Percentiles rank a stretch among this genome's conserved stretches.
Evolutionary conservation across 768 basidiomycete genomes (phyloP).

Genomic region (Steccherinum ochraceum): DNA sequence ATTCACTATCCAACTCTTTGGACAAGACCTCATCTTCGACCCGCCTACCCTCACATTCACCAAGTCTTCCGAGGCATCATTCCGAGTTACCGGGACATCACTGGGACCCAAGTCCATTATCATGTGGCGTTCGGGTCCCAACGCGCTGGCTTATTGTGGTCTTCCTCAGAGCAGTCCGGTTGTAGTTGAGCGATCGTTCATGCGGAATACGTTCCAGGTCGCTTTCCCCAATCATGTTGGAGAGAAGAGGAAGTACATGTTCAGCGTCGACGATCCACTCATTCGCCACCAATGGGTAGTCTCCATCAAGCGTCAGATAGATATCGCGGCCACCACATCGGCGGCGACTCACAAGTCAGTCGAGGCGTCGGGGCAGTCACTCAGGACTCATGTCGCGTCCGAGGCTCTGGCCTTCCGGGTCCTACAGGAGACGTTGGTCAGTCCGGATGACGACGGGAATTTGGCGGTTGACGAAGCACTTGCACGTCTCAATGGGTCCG

Average conservation of each 20-base stretch:
- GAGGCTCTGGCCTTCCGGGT: conserved; percentile 76
- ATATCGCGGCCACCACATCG: conserved; percentile 30
- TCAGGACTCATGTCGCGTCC: conserved; percentile 54
- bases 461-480: conserved; percentile 26
- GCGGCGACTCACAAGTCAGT: conserved; percentile 26
- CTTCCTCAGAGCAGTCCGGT: conserved; percentile 75
- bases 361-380: conserved; percentile 31
- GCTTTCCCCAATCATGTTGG: conserved; percentile 70
- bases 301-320: conserved; percentile 62
- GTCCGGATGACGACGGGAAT: conserved; percentile 19
- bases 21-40: conserved; percentile 85
- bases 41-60: conserved; percentile 78
- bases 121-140: conserved; percentile 77
- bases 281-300: conserved; percentile 70
- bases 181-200: conserved; percentile 86
- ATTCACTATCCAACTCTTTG: conserved; percentile 76
- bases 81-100: conserved; percentile 82
- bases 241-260: conserved; percentile 84
- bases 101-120: conserved; percentile 80
- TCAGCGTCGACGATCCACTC: conserved; percentile 79
- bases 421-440: conserved; percentile 78
- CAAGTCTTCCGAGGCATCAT: conserved; percentile 75
- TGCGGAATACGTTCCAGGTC: conserved; percentile 94
- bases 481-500: conserved; percentile 23
- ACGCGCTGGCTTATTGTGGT: conserved; percentile 77